phyloP scores from a whole-genome alignment of 495 filamentous ascomycete species.

The Podospora pseudocomata region DNA sequence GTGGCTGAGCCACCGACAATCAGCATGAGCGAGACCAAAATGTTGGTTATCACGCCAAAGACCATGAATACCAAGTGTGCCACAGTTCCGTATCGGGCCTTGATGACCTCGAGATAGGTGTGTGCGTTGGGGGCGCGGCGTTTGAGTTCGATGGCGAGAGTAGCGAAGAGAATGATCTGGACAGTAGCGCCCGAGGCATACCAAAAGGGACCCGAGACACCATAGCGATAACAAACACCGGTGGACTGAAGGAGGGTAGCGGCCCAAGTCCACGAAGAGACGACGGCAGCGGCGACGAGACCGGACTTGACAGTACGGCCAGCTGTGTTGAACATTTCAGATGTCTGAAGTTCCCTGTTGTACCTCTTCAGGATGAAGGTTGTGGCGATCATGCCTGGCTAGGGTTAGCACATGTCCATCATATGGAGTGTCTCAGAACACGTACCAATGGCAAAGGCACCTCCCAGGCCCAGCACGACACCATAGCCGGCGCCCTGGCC shows the following conservation, averaged over 20 bases:
- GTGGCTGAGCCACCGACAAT: conserved; percentile 89
- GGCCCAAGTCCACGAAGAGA: conserved; percentile 94
- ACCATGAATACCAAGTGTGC: conserved; percentile 73
- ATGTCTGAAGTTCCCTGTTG: conserved; percentile 91
- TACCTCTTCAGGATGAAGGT: conserved; percentile 81
- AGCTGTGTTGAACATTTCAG: conserved; percentile 95
- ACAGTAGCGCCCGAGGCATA: conserved; percentile 67
- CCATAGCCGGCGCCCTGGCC: conserved; percentile 75
- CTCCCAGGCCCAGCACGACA: conserved; percentile 73
- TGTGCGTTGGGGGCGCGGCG: conserved; percentile 81
- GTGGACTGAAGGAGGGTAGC: conserved; percentile 80
- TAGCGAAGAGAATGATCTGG: conserved; percentile 86
- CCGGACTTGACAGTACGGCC: conserved; percentile 93
- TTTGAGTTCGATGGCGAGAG: conserved; percentile 90
- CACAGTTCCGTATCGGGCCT: conserved; percentile 54
- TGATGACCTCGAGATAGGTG: conserved; percentile 75
- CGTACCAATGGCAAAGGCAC: conserved; percentile 74
- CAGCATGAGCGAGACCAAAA: conserved; percentile 84
- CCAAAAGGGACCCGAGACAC: conserved; percentile 91
- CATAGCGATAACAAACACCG: conserved; percentile 86
- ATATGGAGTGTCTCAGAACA: background rate
- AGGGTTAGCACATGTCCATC: background rate
- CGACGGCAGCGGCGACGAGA: conserved; percentile 90
- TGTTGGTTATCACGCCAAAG: conserved; percentile 80
- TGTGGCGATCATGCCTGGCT: conserved; percentile 51